A percentile compares a stretch with the other conserved stretches of the same genome.
phyloP scores from a whole-genome alignment of 2,329 filamentous ascomycete genomes.

The Ramularia endophylla region DNA sequence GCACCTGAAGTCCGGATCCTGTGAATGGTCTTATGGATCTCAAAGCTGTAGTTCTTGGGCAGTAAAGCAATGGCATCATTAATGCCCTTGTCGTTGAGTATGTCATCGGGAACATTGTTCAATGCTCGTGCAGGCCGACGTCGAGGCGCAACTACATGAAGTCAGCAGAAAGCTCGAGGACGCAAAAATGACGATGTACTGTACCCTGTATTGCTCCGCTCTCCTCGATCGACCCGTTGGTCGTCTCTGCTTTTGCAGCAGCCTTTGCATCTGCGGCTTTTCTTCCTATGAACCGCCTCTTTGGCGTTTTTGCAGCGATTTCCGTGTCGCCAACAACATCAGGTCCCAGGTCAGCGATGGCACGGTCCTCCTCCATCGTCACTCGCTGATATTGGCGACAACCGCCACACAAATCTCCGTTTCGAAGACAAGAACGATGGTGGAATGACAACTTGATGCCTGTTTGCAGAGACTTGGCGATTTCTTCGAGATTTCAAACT shows the following conservation, averaged over 20 bases:
- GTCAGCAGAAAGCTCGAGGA: constrained; percentile 1
- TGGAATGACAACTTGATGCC: too few species aligned
- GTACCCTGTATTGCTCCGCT: constrained; percentile 64
- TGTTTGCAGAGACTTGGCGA: too few species aligned
- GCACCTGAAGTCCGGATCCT: constrained; percentile 75
- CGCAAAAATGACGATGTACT: constrained; percentile 1
- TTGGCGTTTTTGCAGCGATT: constrained; percentile 66
- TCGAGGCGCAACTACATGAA: constrained; percentile 58
- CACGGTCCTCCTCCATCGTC: constrained; percentile 72
- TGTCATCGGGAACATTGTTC: constrained; percentile 84
- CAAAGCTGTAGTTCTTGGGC: constrained; percentile 95
- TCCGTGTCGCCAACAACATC: constrained; percentile 54
- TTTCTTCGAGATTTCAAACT: too few species aligned
- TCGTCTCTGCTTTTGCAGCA: constrained; percentile 36
- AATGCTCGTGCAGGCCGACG: constrained; percentile 71
- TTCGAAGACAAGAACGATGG: too few species aligned
- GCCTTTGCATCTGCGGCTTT: constrained; percentile 62
- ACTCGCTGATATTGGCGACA: background rate
- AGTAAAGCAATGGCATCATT: constrained; percentile 82
- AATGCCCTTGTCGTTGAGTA: constrained; percentile 76
- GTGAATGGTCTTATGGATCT: constrained; percentile 97
- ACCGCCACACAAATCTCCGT: too few species aligned
- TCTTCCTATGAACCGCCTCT: constrained; percentile 85
- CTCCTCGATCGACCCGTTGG: constrained; percentile 48
- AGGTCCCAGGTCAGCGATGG: constrained; percentile 63